These are phyloP conservation scores for Babesia bovis DNA, from an alignment of 169 alveolate genomes.

Conservation along the genomic window DNA sequence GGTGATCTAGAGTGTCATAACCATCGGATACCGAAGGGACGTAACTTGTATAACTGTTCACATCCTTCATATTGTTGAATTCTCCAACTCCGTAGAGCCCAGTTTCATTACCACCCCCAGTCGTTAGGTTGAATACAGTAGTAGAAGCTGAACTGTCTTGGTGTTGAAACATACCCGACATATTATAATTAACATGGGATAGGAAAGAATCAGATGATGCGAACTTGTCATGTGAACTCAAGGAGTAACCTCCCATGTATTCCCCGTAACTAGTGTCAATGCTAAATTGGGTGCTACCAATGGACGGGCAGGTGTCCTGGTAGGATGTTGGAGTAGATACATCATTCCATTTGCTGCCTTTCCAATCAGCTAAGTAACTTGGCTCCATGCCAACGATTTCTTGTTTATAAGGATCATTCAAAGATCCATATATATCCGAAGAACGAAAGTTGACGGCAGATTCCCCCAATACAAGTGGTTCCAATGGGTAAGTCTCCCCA, in stretches of 20 bases:
- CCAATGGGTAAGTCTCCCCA: conserved; percentile 8
- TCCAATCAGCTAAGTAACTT: conserved; percentile 39
- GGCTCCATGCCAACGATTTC: conserved; percentile 46
- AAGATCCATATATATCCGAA: background rate
- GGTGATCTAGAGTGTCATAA: background rate
- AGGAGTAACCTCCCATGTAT: background rate
- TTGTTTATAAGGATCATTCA: background rate
- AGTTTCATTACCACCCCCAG: background rate
- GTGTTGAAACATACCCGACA: background rate
- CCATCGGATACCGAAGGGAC: background rate
- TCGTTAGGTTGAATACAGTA: background rate
- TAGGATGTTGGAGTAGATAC: background rate
- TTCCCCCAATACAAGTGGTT: conserved; percentile 33
- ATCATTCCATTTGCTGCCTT: conserved; percentile 4
- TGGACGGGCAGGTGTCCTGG: conserved; percentile 3
- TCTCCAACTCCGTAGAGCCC: background rate
- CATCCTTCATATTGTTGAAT: background rate
- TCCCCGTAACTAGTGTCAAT: background rate
- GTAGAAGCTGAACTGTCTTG: background rate
- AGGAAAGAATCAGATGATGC: background rate
- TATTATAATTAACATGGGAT: background rate
- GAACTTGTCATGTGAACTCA: background rate
- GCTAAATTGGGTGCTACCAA: background rate
- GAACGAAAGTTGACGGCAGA: background rate
- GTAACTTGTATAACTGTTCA: background rate